Conservation (phyloP, 106 monocot species). For the Platanthera zijinensis region DNA sequence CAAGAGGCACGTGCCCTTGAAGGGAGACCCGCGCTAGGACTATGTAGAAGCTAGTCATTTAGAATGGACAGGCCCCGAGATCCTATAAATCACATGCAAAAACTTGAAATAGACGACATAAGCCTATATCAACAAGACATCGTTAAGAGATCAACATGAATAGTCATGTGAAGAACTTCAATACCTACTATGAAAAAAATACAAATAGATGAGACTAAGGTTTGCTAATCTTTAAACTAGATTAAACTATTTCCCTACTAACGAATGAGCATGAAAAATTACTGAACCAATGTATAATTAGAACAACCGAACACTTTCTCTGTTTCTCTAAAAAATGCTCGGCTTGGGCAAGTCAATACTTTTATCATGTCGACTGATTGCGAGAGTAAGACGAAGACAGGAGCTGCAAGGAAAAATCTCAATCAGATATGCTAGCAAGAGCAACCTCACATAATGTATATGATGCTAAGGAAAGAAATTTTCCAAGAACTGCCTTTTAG, state of each 20-base stretch:
- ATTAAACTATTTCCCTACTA: not conserved
- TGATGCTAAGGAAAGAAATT: not conserved
- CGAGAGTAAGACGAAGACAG: constrained; percentile 66
- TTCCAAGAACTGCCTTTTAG: not conserved
- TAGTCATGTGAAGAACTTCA: no score
- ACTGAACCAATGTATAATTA: not conserved
- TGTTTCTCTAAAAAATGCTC: not conserved
- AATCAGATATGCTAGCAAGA: not conserved
- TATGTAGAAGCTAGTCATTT: no score
- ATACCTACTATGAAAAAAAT: no score
- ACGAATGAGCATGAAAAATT: not conserved
- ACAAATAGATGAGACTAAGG: not conserved
- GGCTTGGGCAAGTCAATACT: not conserved
- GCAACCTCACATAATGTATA: not conserved
- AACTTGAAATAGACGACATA: no score
- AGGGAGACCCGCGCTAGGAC: no score
- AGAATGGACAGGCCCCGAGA: no score
- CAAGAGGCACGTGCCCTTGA: no score
- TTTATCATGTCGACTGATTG: constrained; percentile 28
- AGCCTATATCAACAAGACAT: no score
- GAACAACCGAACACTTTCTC: not conserved
- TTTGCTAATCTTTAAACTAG: not conserved
- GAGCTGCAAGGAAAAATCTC: constrained; percentile 32
- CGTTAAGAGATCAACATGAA: no score
- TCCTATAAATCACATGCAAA: no score